A percentile compares a stretch with the other conserved stretches of the same genome.
Conservation (phyloP, 2,329 filamentous ascomycete genomes). For the Curvularia hawaiiensis region DNA sequence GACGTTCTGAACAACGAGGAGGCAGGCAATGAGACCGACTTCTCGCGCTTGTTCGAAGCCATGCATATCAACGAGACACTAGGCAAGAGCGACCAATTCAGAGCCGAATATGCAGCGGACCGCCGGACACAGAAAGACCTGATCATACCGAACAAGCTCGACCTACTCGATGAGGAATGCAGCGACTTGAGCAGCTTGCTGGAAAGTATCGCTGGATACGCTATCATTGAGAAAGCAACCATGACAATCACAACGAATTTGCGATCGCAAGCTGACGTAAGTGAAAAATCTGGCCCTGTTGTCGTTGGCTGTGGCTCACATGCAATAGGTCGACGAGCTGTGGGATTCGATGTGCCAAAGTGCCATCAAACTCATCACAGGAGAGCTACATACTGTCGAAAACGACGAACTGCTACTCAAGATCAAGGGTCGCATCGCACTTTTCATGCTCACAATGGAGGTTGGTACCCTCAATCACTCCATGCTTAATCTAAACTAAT, state of each 20-base stretch:
- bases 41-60: constrained; percentile 91
- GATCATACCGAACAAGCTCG: constrained; percentile 76
- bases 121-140: constrained; percentile 90
- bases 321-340: constrained; percentile 81
- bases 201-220: constrained; percentile 94
- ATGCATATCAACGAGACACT: constrained; percentile 96
- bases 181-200: constrained; percentile 85
- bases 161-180: constrained; percentile 80
- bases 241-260: constrained; percentile 86
- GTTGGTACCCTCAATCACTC: constrained; percentile 53
- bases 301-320: neutral
- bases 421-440: constrained; percentile 87
- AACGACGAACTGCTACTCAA: constrained; percentile 92
- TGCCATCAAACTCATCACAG: constrained; percentile 80
- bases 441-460: constrained; percentile 99
- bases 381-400: constrained; percentile 76
- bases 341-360: constrained; percentile 98
- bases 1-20: constrained; percentile 90
- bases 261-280: constrained; percentile 77
- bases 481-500: constrained; percentile 11
- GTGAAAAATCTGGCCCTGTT: constrained; percentile 26
- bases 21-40: constrained; percentile 85
- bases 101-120: constrained; percentile 88
- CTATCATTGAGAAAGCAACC: constrained; percentile 93
- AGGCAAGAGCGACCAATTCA: constrained; percentile 89